Base-by-base conservation (phyloP, 345 rosid genomes). In the Eucalyptus urophylla region DNA sequence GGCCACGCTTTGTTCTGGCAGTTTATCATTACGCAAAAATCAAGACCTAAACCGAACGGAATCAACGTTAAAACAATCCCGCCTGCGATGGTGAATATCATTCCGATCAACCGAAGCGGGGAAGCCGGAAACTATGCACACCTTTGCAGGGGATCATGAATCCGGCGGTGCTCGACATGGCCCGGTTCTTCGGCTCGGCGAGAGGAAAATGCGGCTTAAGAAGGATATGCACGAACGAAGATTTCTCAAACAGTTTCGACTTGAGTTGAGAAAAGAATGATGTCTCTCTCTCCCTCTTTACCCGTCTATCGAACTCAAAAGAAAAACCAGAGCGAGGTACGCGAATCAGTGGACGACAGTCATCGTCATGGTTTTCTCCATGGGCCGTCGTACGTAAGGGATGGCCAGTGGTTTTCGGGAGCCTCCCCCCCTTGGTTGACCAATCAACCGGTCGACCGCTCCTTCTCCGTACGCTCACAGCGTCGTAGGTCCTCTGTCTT, bases 151-250 rank as follows among this genome's bases (percentile, higher is more conserved):
- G 88, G 45, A 90, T 88, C 47, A 50, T 54, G 60, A 87, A 89
- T 43, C 91, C 91, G 51, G 90, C 92, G 87, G 90, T 88, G 88
- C 50, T 80, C 25, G 92, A 86, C 90, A 92, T 89, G 90, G 47
- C n/a, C 40, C 24, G 5, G 13, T 24, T 27, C 33, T 15, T 31
- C 62, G 85, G 44, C 44, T 11, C 6, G 24, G 47, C 85, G 47
- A 76, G 85, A 76, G 83, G 47, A 11, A 6, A 21, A 76, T 21
- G 47, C 85, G 29, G 24, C 85, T 40, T 21, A 40, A 21, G 85
- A 37, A 22, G 5, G 47, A 33, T 33, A 11, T 9, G 22, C 44
- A 19, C 47, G 47, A 21, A 76, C 29, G 47, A 76, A 24, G 83
- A 44, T 4, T 76, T 76, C 83, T 37, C 29, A 21, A 37, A 37